Percentiles rank a stretch among this genome's conserved stretches.
Evolutionary conservation across 768 basidiomycete genomes (phyloP).

Genomic region (Ramaria sp.): DNA sequence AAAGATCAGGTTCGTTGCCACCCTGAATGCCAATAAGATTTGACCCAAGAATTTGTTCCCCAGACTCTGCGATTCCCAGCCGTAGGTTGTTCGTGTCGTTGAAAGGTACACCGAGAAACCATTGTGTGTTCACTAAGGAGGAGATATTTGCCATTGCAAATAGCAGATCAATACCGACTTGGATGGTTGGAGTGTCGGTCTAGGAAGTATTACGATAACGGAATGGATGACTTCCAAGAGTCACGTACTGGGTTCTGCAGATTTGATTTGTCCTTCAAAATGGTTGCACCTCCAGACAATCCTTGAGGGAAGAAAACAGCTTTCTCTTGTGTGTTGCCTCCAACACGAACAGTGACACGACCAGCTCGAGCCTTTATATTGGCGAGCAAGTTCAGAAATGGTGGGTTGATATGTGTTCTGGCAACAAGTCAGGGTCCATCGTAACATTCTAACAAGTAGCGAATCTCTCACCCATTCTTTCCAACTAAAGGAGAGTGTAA

Average conservation of each 20-base stretch:
- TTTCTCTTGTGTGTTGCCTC: constrained; percentile 70
- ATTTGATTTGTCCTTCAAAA: constrained; percentile 35
- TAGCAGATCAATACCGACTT: constrained; percentile 55
- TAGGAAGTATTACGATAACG: constrained; percentile 25
- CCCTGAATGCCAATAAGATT: constrained; percentile 58
- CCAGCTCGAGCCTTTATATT: constrained; percentile 60
- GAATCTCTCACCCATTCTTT: constrained; percentile 32
- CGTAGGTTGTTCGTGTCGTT: constrained; percentile 48
- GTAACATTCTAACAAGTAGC: neutral
- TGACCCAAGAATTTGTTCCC: constrained; percentile 51
- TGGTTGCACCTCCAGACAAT: constrained; percentile 34
- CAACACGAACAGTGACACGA: constrained; percentile 52
- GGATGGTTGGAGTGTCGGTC: constrained; percentile 59
- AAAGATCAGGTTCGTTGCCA: constrained; percentile 76
- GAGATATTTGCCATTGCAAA: constrained; percentile 54
- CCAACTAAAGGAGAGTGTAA: constrained; percentile 29
- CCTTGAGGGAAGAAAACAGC: constrained; percentile 31
- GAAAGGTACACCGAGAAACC: constrained; percentile 60
- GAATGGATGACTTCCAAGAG: neutral
- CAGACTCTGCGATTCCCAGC: constrained; percentile 42
- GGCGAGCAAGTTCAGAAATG: constrained; percentile 71
- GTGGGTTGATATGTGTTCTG: constrained; percentile 34
- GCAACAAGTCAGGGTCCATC: neutral
- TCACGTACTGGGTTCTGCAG: constrained; percentile 30
- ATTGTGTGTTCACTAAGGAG: constrained; percentile 44